Evolutionary conservation across 352 stramenopile genomes (phyloP).

Genomic region (Phytophthora syringae): DNA sequence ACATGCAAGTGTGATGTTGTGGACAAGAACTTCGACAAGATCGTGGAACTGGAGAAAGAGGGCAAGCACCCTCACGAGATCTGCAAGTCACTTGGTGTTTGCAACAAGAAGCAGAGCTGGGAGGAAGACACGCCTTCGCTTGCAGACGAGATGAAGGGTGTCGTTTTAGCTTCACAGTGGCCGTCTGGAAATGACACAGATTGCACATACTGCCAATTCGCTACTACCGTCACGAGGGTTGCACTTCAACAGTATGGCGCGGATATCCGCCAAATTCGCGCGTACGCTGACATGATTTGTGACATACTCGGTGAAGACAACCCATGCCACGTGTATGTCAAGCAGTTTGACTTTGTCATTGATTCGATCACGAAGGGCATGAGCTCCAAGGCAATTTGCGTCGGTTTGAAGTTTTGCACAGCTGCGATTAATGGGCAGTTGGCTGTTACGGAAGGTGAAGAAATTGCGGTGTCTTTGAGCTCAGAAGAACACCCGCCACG

Average conservation of each 20-base stretch:
- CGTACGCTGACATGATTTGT: slow-evolving; percentile 80
- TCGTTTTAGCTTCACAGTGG: slow-evolving; percentile 36
- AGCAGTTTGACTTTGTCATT: slow-evolving; percentile 71
- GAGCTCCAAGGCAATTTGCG: slow-evolving; percentile 71
- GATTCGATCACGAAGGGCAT: slow-evolving; percentile 68
- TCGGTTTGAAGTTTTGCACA: slow-evolving; percentile 62
- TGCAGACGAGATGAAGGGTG: slow-evolving; percentile 39
- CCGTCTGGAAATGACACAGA: slow-evolving; percentile 47
- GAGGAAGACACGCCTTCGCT: slow-evolving; percentile 21
- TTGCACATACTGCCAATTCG: slow-evolving; percentile 70
- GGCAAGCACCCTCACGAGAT: slow-evolving; percentile 57
- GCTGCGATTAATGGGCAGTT: slow-evolving; percentile 8
- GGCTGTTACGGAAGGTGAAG: slow-evolving; percentile 16
- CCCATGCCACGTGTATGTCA: slow-evolving; percentile 71
- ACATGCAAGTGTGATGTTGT: slow-evolving; percentile 58
- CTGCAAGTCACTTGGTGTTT: slow-evolving; percentile 60
- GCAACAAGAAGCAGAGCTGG: slow-evolving; percentile 31
- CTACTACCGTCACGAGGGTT: slow-evolving; percentile 65
- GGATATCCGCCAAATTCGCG: slow-evolving; percentile 60
- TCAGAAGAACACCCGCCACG: slow-evolving; percentile 7
- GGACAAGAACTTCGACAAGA: slow-evolving; percentile 68
- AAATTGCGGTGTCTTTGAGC: slow-evolving; percentile 9
- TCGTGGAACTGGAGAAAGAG: slow-evolving; percentile 64
- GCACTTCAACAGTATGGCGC: slow-evolving; percentile 62
- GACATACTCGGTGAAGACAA: slow-evolving; percentile 69